Percentiles rank a stretch among this genome's conserved stretches.
These are phyloP conservation scores for Scheffersomyces quercinus DNA, from an alignment of 1,139 yeast species.

Conservation along the genomic window DNA sequence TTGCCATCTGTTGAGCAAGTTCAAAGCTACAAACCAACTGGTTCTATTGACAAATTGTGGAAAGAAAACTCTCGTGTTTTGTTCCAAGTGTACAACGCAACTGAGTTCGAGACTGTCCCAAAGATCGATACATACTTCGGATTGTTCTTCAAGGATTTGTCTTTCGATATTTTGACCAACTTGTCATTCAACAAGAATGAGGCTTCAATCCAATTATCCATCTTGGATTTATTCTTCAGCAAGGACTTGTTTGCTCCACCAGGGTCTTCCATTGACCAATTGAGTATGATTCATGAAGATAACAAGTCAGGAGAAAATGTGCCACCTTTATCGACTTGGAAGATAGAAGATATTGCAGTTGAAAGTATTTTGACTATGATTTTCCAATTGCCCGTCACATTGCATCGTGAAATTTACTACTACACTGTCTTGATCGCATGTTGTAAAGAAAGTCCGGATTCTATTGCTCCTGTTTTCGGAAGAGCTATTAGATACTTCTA, in stretches of 20 bases:
- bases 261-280: slow-evolving; percentile 77
- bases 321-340: slow-evolving; percentile 71
- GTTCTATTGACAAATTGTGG: slow-evolving; percentile 44
- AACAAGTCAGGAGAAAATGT: slow-evolving; percentile 40
- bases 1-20: slow-evolving; percentile 48
- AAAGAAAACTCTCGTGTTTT: slow-evolving; percentile 54
- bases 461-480: slow-evolving; percentile 94
- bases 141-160: slow-evolving; percentile 70
- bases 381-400: slow-evolving; percentile 68
- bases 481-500: slow-evolving; percentile 88
- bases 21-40: slow-evolving; percentile 27
- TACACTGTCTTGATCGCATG: slow-evolving; percentile 87
- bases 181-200: slow-evolving; percentile 88
- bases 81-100: slow-evolving; percentile 62
- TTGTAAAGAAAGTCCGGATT: slow-evolving; percentile 83
- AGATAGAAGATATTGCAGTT: slow-evolving; percentile 86
- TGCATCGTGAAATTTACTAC: slow-evolving; percentile 74
- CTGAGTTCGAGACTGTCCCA: slow-evolving; percentile 73
- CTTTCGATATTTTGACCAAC: slow-evolving; percentile 72
- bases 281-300: slow-evolving; percentile 41
- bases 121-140: slow-evolving; percentile 54
- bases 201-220: slow-evolving; percentile 79
- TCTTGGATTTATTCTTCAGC: slow-evolving; percentile 72
- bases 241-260: slow-evolving; percentile 76
- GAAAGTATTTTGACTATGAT: slow-evolving; percentile 80